Evolutionary conservation across 306 rosid species (phyloP), one percentile per base, ranked within the genome.

Genomic region (Fragaria nilgerrensis): DNA sequence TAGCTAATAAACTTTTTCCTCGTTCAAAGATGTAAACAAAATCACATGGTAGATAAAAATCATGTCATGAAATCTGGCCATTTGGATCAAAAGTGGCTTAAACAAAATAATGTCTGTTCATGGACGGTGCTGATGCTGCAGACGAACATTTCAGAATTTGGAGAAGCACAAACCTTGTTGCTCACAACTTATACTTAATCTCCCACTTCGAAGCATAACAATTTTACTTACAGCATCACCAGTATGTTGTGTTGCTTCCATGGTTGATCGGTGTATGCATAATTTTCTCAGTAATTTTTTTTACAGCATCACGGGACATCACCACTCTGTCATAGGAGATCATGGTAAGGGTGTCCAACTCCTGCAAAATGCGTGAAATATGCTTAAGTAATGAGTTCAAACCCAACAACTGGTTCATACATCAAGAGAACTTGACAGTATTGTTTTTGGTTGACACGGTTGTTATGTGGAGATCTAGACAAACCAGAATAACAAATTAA

Each of bases 291-390:
- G 92, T 96, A 56, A 94, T 94, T 88, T 80, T 88, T 82, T 84
- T 88, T 49, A 92, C 89, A 0, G 97, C 98, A 84, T 75, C 86
- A 45, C 90, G 90, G 47, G 97, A 89, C 96, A 94, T 92, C 76
- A 94, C 91, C 75, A 92, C 74, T 49, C 95, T 92, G 80, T 94
- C 97, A 65, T 92, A 95, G 82, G 78, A 89, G 85, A 94, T 85
- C 79, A 92, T 89, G 82, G 90, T 89, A 82, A 90, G 89, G 76
- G 92, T 95, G 67, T 94, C 90, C 90, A 94, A 84, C 66, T 97
- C 98, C 98, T 94, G 77, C 82, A 90, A 82, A 73, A 78, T 77
- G 73, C 48, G 67, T 49, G 55, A 82, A 81, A 68, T 52, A 61
- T 12, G 62, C 37, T 20, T 25, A 43, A 73, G 75, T 39, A 52